Percentiles rank a stretch among this genome's conserved stretches.
These are phyloP conservation scores for Nicotiana knightiana DNA, from an alignment of 257 asterid genomes.

Conservation along the genomic window DNA sequence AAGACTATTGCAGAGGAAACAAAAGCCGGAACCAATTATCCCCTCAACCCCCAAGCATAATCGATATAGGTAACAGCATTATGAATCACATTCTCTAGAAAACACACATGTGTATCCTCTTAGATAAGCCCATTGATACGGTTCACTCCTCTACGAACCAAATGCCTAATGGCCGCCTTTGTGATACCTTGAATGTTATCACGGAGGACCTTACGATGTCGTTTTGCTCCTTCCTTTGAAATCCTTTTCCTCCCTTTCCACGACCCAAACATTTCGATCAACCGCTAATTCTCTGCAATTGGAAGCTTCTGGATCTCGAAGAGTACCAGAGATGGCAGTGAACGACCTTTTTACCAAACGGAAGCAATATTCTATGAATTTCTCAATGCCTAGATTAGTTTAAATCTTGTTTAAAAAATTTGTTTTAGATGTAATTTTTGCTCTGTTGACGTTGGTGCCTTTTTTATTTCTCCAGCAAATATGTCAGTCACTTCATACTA, in stretches of 20 bases:
- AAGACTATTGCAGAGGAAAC: conserved; percentile 12
- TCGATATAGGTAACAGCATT: conserved; percentile 25
- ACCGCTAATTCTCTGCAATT: not conserved
- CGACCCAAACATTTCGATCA: not conserved
- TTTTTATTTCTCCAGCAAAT: conserved; percentile 64
- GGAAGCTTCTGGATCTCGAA: not conserved
- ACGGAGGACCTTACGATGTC: not conserved
- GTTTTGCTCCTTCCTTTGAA: not conserved
- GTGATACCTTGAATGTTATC: not conserved
- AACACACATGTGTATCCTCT: conserved; percentile 26
- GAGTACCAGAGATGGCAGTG: not conserved
- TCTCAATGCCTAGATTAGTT: not conserved
- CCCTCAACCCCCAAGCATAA: conserved; percentile 23
- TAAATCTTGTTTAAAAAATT: not conserved
- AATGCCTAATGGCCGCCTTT: conserved; percentile 12
- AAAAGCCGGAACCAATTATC: not conserved
- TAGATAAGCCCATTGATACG: conserved; percentile 24
- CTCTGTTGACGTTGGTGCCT: conserved; percentile 9
- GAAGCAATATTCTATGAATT: not conserved
- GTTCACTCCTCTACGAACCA: conserved; percentile 26
- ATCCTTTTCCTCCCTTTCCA: conserved; percentile 21
- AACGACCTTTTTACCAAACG: not conserved
- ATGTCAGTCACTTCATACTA: conserved; percentile 81
- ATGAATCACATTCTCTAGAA: conserved; percentile 25
- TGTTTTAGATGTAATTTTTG: conserved; percentile 6